Conservation (phyloP, 1,139 yeast genomes). For the Yamadazyma aaseri region DNA sequence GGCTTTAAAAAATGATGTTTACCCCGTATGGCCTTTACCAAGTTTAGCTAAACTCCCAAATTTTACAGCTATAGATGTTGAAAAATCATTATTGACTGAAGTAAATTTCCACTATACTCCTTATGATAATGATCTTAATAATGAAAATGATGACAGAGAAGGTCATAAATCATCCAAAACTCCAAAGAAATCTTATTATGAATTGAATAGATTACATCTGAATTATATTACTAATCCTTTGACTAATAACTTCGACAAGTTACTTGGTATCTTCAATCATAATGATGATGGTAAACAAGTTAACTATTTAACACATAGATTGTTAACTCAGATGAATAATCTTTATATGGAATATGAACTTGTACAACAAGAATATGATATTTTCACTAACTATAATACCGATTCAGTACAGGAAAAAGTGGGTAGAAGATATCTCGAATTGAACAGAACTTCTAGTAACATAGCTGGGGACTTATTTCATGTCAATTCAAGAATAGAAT, state of each 20-base stretch:
- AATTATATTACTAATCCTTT: slow-evolving; percentile 68
- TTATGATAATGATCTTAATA: slow-evolving; percentile 39
- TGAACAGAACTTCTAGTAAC: slow-evolving; percentile 26
- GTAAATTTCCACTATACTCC: slow-evolving; percentile 64
- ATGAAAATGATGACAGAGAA: slow-evolving; percentile 8
- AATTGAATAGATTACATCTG: slow-evolving; percentile 62
- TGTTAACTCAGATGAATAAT: slow-evolving; percentile 36
- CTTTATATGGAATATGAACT: slow-evolving; percentile 26
- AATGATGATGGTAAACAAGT: slow-evolving; percentile 24
- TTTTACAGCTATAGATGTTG: slow-evolving; percentile 72
- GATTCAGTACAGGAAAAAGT: slow-evolving; percentile 22
- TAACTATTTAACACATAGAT: slow-evolving; percentile 32
- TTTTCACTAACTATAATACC: slow-evolving; percentile 23
- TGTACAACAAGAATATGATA: slow-evolving; percentile 28
- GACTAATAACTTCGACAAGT: slow-evolving; percentile 52
- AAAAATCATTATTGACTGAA: slow-evolving; percentile 73
- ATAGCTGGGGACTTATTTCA: slow-evolving; percentile 38
- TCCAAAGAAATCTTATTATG: slow-evolving; percentile 48
- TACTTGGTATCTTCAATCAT: slow-evolving; percentile 56
- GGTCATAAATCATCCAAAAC: slow-evolving; percentile 9
- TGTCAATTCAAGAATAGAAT: slow-evolving; percentile 36
- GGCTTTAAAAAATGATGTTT: slow-evolving; percentile 27
- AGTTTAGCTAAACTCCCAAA: slow-evolving; percentile 63
- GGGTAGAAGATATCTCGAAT: slow-evolving; percentile 35
- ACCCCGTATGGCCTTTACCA: slow-evolving; percentile 74